Conservation (phyloP, 768 basidiomycete genomes). For the Neoboletus subvelutipes region DNA sequence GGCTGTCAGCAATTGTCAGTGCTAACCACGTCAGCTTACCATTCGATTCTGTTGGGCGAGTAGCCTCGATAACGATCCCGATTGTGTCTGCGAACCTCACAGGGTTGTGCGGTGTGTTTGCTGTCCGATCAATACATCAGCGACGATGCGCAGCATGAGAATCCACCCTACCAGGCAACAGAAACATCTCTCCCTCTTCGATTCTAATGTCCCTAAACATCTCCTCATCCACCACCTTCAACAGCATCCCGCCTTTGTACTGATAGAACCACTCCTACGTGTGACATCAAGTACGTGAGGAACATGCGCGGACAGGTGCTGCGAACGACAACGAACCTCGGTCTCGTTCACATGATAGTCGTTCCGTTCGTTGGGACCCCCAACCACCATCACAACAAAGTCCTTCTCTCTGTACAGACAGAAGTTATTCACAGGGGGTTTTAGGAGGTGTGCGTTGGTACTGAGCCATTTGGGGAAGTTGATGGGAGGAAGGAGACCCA, state of each 20-base stretch:
- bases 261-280: slow-evolving; percentile 97
- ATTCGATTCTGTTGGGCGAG: slow-evolving; percentile 68
- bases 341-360: slow-evolving; percentile 97
- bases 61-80: slow-evolving; percentile 87
- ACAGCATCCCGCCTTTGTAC: slow-evolving; percentile 88
- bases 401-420: slow-evolving; percentile 81
- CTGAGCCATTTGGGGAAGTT: slow-evolving; percentile 89
- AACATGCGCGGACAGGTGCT: not conserved
- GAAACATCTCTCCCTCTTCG: slow-evolving; percentile 95
- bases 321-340: slow-evolving; percentile 49
- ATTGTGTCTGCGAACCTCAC: slow-evolving; percentile 88
- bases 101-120: slow-evolving; percentile 95
- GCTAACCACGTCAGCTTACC: slow-evolving; percentile 47
- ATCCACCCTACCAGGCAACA: slow-evolving; percentile 72
- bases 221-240: slow-evolving; percentile 81
- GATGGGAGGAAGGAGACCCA: slow-evolving; percentile 79
- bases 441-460: slow-evolving; percentile 74
- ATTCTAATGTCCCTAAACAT: slow-evolving; percentile 84
- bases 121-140: slow-evolving; percentile 39
- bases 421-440: slow-evolving; percentile 93
- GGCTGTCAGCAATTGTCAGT: not conserved
- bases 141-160: not conserved
- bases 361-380: slow-evolving; percentile 91
- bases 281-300: not conserved
- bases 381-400: slow-evolving; percentile 93